Evolutionary conservation across 768 basidiomycete species (phyloP).

Genomic region (Mycena galericulata): DNA sequence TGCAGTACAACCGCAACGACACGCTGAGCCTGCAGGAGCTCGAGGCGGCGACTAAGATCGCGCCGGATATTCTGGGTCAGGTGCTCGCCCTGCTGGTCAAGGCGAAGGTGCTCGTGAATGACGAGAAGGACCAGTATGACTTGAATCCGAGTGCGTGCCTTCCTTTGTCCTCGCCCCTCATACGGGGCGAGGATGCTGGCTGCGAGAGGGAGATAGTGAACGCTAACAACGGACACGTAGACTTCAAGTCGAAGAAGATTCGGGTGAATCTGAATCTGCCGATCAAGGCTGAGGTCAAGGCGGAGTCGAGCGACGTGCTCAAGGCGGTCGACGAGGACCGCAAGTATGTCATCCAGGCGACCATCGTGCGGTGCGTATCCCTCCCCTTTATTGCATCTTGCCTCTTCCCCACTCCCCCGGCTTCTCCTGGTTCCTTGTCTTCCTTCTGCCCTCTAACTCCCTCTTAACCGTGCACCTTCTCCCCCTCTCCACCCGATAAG

Average conservation of each 20-base stretch:
- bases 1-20: slow-evolving; percentile 94
- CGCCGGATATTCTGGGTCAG: slow-evolving; percentile 27
- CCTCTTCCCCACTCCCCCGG: background rate
- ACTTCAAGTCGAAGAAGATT: slow-evolving; percentile 94
- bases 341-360: slow-evolving; percentile 96
- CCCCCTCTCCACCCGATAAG: too few species aligned
- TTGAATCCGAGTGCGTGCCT: slow-evolving; percentile 75
- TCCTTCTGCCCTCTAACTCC: background rate
- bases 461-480: too few species aligned
- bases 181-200: too few species aligned
- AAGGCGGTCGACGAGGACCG: slow-evolving; percentile 98
- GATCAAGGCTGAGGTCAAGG: slow-evolving; percentile 95
- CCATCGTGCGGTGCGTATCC: slow-evolving; percentile 80
- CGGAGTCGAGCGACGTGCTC: slow-evolving; percentile 88
- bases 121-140: slow-evolving; percentile 92
- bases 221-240: slow-evolving; percentile 49
- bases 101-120: slow-evolving; percentile 89
- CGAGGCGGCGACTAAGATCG: slow-evolving; percentile 33
- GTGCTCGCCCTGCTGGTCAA: slow-evolving; percentile 73
- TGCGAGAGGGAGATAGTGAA: background rate
- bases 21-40: slow-evolving; percentile 57
- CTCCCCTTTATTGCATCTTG: background rate
- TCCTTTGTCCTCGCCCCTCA: background rate
- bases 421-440: background rate
- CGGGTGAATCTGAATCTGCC: slow-evolving; percentile 92